Conservation (phyloP, 176 grass and related monocot species). For the Cenchrus fungigraminus region DNA sequence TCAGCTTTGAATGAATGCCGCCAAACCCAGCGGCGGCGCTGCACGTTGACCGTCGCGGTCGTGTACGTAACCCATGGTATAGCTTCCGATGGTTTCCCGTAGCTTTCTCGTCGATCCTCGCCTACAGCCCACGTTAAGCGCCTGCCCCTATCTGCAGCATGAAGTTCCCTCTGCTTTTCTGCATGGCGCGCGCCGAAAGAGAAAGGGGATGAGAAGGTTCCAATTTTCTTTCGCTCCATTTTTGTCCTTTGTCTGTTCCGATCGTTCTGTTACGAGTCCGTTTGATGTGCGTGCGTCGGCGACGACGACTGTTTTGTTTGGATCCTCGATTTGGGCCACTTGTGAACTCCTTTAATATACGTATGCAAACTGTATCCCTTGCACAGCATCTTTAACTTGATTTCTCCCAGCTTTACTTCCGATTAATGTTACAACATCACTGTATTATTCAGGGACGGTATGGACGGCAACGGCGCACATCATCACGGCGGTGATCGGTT, state of each 20-base stretch:
- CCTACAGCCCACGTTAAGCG: background rate
- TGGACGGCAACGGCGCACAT: slow-evolving; percentile 88
- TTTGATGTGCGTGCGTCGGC: slow-evolving; percentile 7
- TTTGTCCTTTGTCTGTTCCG: background rate
- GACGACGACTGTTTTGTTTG: slow-evolving; percentile 25
- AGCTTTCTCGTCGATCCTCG: slow-evolving; percentile 32
- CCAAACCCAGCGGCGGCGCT: slow-evolving; percentile 9
- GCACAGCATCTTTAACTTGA: background rate
- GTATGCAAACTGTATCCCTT: background rate
- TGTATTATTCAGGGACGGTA: slow-evolving; percentile 50
- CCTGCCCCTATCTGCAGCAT: background rate
- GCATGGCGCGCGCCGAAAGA: slow-evolving; percentile 23
- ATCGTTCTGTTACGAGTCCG: slow-evolving; percentile 4
- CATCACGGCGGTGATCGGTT: slow-evolving; percentile 90
- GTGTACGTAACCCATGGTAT: background rate
- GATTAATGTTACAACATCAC: background rate
- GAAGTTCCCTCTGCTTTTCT: background rate
- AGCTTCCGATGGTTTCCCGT: slow-evolving; percentile 10
- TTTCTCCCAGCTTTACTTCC: background rate
- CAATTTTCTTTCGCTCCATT: background rate
- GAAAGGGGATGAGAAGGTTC: background rate
- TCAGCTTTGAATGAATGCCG: background rate
- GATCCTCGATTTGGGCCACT: background rate
- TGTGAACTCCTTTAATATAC: background rate
- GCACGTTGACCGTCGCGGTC: background rate